phyloP scores from a whole-genome alignment of 1,139 yeast species.

The Casaregolazyma lundiana region DNA sequence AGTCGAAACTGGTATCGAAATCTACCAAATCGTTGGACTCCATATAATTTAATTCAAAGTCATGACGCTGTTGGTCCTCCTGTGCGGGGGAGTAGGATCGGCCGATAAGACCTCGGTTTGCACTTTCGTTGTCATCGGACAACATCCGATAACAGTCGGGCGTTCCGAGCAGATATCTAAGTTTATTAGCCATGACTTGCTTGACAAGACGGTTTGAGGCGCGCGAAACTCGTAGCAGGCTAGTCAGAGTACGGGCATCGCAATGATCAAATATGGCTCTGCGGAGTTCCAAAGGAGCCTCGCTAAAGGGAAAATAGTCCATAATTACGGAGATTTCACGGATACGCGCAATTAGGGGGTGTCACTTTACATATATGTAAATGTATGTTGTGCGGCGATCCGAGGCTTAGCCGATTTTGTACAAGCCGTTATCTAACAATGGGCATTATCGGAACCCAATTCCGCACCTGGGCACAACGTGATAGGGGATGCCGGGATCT shows the following conservation, averaged over 20 bases:
- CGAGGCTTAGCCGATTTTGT: too few relatives aligned
- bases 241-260: conserved; percentile 16
- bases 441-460: background rate
- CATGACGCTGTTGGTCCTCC: background rate
- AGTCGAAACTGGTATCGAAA: conserved; percentile 15
- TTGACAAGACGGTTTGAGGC: conserved; percentile 18
- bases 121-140: conserved; percentile 1
- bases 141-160: conserved; percentile 7
- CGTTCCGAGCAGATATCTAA: conserved; percentile 13
- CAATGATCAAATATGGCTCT: conserved; percentile 18
- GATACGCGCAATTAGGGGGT: background rate
- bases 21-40: conserved; percentile 17
- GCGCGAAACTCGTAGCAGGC: conserved; percentile 15
- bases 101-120: conserved; percentile 2
- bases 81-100: conserved; percentile 5
- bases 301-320: conserved; percentile 24
- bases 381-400: conserved; percentile 62
- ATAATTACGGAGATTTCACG: conserved; percentile 56
- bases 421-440: background rate
- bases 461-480: background rate
- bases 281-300: conserved; percentile 20
- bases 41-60: conserved; percentile 13
- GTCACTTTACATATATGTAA: conserved; percentile 45
- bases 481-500: background rate
- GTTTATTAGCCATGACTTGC: conserved; percentile 15